phyloP scores from a whole-genome alignment of 352 stramenopile genomes.

The Phytophthora fragariaefolia region DNA sequence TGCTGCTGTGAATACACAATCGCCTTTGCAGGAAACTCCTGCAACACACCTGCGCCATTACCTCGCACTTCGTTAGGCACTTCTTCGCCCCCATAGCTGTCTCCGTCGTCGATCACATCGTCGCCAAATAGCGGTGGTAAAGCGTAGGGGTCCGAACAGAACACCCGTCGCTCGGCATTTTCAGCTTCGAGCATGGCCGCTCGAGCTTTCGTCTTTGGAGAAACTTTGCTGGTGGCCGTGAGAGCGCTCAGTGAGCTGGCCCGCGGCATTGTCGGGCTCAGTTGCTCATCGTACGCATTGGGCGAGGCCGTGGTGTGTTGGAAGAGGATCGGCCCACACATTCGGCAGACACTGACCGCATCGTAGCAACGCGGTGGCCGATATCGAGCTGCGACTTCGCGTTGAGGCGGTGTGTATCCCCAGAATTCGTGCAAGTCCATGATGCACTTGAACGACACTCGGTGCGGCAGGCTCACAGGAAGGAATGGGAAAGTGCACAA shows the following conservation, averaged over 20 bases:
- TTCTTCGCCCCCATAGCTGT: constrained; percentile 30
- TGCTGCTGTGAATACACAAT: constrained; percentile 71
- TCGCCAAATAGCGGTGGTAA: constrained; percentile 73
- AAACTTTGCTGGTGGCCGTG: constrained; percentile 12
- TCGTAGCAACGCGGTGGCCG: constrained; percentile 73
- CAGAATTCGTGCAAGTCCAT: constrained; percentile 76
- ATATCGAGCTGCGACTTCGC: constrained; percentile 56
- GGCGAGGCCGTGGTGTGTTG: constrained; percentile 45
- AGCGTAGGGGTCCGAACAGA: constrained; percentile 67
- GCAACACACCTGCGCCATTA: constrained; percentile 21
- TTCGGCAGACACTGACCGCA: constrained; percentile 70
- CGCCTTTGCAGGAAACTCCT: constrained; percentile 59
- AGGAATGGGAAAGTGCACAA: constrained; percentile 67
- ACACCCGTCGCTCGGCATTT: constrained; percentile 25
- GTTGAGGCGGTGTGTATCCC: constrained; percentile 59
- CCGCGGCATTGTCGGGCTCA: constrained; percentile 15
- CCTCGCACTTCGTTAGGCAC: constrained; percentile 18
- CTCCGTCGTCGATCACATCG: constrained; percentile 56
- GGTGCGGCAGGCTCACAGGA: constrained; percentile 63
- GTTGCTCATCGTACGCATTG: constrained; percentile 24
- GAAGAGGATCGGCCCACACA: constrained; percentile 79
- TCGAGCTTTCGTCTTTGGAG: constrained; percentile 26
- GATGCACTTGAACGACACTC: constrained; percentile 82
- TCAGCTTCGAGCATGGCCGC: constrained; percentile 11
- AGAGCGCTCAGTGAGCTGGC: constrained; percentile 23